Conservation (phyloP, 768 basidiomycete genomes). For the Boletellus sp. region DNA sequence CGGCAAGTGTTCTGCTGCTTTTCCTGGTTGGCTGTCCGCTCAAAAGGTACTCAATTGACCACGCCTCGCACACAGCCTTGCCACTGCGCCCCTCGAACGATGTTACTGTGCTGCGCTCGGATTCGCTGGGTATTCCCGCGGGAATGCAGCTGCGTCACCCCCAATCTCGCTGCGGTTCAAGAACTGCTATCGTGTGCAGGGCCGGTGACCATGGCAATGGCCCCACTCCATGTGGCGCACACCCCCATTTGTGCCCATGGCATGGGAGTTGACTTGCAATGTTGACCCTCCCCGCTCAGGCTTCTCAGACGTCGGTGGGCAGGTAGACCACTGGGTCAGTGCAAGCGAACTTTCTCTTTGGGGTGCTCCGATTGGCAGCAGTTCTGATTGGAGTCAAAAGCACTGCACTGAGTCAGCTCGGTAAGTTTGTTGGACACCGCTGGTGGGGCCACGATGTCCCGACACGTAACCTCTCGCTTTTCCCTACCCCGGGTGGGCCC, state of each 20-base stretch:
- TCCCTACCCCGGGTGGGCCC: too few species aligned
- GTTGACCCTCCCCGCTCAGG: too few species aligned
- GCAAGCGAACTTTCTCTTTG: slow-evolving; percentile 5
- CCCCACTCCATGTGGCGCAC: not conserved
- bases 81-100: not conserved
- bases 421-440: slow-evolving; percentile 12
- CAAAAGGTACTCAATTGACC: too few species aligned
- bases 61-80: slow-evolving; percentile 9
- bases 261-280: too few species aligned
- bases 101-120: not conserved
- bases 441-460: not conserved
- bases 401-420: slow-evolving; percentile 17
- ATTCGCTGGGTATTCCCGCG: slow-evolving; percentile 2
- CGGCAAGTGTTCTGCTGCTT: too few species aligned
- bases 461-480: not conserved
- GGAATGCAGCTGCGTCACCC: not conserved
- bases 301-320: not conserved
- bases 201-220: not conserved
- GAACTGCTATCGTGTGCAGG: not conserved
- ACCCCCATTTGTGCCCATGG: too few species aligned
- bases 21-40: too few species aligned
- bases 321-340: not conserved
- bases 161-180: not conserved
- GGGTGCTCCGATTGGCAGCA: not conserved
- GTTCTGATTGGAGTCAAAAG: not conserved